phyloP scores from a whole-genome alignment of 176 grass and related monocot species.

The Thalia dealbata region DNA sequence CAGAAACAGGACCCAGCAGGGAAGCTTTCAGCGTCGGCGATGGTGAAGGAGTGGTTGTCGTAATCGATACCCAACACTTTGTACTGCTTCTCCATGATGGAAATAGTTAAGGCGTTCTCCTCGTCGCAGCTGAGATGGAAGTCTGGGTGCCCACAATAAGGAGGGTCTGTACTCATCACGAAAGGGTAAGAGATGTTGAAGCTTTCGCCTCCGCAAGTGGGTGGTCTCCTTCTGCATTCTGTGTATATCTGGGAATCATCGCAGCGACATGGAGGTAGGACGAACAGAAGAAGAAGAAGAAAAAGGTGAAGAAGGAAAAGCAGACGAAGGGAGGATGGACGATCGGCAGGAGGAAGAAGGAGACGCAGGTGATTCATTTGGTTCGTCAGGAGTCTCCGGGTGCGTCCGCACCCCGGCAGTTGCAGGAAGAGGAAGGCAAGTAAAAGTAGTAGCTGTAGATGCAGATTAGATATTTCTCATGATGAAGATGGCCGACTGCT shows the following conservation, averaged over 20 bases:
- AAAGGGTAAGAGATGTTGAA: neutral
- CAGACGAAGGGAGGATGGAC: neutral
- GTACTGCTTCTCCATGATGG: neutral
- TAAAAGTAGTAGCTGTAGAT: no score
- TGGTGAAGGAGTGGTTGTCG: no score
- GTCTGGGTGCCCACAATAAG: neutral
- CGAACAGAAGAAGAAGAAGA: neutral
- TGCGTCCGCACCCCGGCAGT: no score
- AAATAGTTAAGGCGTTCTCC: neutral
- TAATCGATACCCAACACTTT: neutral
- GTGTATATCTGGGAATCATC: neutral
- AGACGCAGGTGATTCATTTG: neutral
- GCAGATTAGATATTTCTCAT: no score
- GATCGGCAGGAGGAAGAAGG: neutral
- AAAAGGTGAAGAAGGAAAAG: neutral
- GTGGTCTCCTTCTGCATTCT: neutral
- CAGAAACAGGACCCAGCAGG: no score
- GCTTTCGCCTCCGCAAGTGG: neutral
- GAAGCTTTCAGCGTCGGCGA: no score
- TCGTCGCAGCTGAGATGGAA: no score
- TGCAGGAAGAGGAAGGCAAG: no score
- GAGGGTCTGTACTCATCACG: neutral
- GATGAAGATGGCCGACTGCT: no score
- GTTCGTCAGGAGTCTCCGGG: no score
- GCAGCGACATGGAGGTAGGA: neutral